Evolutionary conservation across 495 filamentous ascomycete species (phyloP).

Genomic region (Hypoxylon fragiforme): DNA sequence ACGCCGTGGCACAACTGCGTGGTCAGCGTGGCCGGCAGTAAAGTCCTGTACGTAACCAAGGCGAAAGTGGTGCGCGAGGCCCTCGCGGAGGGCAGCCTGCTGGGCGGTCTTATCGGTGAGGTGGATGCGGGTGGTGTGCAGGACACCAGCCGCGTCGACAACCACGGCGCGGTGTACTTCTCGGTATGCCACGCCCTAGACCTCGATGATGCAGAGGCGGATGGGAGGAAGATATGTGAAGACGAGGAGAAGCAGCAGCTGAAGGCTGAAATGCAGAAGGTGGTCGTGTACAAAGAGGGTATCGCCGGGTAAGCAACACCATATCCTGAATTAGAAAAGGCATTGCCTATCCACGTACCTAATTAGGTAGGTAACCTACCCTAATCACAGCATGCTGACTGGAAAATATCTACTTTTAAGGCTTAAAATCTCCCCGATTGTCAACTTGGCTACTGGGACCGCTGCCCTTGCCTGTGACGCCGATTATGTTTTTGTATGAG

Average conservation of each 20-base stretch:
- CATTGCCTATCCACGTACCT: too few species aligned
- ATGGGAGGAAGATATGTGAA: too few species aligned
- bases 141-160: not conserved
- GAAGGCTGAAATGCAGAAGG: too few species aligned
- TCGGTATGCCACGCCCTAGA: not conserved
- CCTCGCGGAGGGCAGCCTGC: conserved; percentile 15
- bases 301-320: too few species aligned
- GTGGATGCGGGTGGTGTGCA: conserved; percentile 8
- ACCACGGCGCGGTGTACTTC: conserved; percentile 9
- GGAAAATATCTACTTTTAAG: conserved; percentile 42
- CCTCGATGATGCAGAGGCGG: too few species aligned
- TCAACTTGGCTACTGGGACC: conserved; percentile 49
- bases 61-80: conserved; percentile 28
- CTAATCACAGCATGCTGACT: not conserved
- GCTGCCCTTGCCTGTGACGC: conserved; percentile 25
- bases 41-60: conserved; percentile 37
- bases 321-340: too few species aligned
- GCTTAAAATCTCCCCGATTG: conserved; percentile 49
- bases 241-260: too few species aligned
- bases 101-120: conserved; percentile 15
- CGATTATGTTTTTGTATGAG: conserved; percentile 36
- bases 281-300: too few species aligned
- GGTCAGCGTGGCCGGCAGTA: conserved; percentile 35
- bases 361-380: too few species aligned
- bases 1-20: conserved; percentile 52